Evolutionary conservation across 768 basidiomycete species (phyloP).

Genomic region (Leucosporidium creatinivorum): DNA sequence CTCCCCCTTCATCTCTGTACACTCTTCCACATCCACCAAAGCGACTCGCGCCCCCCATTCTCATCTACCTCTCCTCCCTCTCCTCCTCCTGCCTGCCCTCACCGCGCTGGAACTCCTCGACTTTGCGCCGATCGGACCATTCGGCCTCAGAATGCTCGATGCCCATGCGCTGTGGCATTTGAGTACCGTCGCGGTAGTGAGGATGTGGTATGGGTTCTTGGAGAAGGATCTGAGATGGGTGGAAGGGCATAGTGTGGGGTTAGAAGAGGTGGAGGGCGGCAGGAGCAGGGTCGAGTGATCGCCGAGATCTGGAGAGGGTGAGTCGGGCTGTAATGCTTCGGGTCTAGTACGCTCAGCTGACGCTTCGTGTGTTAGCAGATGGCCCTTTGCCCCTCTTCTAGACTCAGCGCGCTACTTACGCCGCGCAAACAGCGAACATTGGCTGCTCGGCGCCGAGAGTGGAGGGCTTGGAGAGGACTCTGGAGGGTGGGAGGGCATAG

Average conservation of each 20-base stretch:
- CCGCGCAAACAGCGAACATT: no score
- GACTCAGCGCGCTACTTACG: no score
- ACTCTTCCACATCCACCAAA: constrained; percentile 48
- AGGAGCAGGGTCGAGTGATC: no score
- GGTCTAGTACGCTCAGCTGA: no score
- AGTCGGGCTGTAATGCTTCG: no score
- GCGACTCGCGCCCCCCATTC: constrained; percentile 51
- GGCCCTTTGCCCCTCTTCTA: no score
- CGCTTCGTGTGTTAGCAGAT: no score
- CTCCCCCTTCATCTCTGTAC: constrained; percentile 42
- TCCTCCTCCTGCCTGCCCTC: constrained; percentile 61
- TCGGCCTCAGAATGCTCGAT: constrained; percentile 60
- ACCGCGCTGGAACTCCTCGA: constrained; percentile 81
- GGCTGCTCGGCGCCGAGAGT: no score
- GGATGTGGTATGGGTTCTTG: constrained; percentile 80
- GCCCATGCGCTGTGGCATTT: constrained; percentile 93
- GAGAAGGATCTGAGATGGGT: constrained; percentile 54
- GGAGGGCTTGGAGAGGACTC: no score
- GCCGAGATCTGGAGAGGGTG: no score
- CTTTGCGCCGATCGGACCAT: constrained; percentile 53
- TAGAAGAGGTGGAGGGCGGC: no score
- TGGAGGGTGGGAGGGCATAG: no score
- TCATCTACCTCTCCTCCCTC: constrained; percentile 43
- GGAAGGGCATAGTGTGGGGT: neutral
- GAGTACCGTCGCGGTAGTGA: constrained; percentile 66